Percentiles rank a stretch among this genome's conserved stretches.
Evolutionary conservation across 129 eudicot species (phyloP).

Genomic region (Arctium lappa): DNA sequence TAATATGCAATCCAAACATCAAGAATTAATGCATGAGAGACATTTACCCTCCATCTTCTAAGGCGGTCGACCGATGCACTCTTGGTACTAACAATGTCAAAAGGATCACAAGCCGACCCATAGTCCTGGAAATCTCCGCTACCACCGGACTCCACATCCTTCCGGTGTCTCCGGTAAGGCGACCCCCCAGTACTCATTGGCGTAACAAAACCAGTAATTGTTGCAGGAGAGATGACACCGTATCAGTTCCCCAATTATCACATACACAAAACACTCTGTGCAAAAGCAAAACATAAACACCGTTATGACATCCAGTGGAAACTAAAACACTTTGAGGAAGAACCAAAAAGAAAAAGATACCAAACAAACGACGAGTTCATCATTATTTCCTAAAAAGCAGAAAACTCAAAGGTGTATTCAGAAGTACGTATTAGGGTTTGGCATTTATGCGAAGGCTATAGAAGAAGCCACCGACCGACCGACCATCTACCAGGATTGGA

Average conservation of each 20-base stretch:
- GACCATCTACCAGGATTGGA: background rate
- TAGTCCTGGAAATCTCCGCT: conserved; percentile 34
- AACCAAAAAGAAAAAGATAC: background rate
- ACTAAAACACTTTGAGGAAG: background rate
- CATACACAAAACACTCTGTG: background rate
- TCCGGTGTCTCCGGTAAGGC: conserved; percentile 48
- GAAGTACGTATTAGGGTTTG: conserved; percentile 17
- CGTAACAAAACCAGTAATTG: conserved; percentile 15
- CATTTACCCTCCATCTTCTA: conserved; percentile 76
- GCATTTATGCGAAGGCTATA: conserved; percentile 5
- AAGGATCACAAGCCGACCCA: conserved; percentile 41
- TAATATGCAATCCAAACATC: background rate
- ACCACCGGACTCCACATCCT: conserved; percentile 51
- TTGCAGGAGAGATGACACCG: conserved; percentile 94
- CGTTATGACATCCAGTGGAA: background rate
- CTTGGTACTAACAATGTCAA: conserved; percentile 70
- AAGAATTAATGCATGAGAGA: background rate
- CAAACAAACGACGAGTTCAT: background rate
- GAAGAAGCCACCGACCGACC: background rate
- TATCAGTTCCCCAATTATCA: background rate
- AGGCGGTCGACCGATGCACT: conserved; percentile 74
- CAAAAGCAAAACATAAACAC: background rate
- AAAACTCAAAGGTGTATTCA: background rate
- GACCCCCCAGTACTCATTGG: conserved; percentile 44
- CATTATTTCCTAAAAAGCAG: background rate